Conservation (phyloP, 257 asterid species). For the Solanum piurae region DNA sequence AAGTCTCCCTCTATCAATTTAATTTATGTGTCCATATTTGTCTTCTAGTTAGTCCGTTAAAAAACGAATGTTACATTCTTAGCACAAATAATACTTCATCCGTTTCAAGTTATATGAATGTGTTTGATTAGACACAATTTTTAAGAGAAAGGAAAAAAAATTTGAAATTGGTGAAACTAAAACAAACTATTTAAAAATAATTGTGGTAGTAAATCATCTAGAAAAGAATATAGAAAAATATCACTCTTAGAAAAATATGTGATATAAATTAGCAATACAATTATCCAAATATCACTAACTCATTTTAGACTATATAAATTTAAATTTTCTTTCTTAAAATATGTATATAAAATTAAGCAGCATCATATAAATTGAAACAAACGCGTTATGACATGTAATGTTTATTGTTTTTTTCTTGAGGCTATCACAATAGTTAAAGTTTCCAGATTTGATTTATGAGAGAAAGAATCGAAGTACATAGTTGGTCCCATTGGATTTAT, state of each 20-base stretch:
- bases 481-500: background rate
- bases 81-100: background rate
- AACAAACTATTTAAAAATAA: too few relatives aligned
- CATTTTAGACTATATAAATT: background rate
- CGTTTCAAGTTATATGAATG: background rate
- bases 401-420: too few relatives aligned
- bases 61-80: background rate
- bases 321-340: background rate
- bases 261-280: background rate
- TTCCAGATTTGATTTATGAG: background rate
- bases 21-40: background rate
- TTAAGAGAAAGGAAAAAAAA: background rate
- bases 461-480: background rate
- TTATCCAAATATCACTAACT: background rate
- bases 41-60: too few relatives aligned
- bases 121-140: background rate
- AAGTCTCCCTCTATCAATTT: background rate
- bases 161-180: background rate
- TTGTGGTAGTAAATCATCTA: background rate
- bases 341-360: accelerated
- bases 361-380: background rate
- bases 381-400: background rate
- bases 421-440: background rate
- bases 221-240: background rate
- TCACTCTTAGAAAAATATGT: background rate